A percentile compares a stretch with the other conserved stretches of the same genome.
Conservation (phyloP, 306 rosid species). For the Betula pendula region DNA sequence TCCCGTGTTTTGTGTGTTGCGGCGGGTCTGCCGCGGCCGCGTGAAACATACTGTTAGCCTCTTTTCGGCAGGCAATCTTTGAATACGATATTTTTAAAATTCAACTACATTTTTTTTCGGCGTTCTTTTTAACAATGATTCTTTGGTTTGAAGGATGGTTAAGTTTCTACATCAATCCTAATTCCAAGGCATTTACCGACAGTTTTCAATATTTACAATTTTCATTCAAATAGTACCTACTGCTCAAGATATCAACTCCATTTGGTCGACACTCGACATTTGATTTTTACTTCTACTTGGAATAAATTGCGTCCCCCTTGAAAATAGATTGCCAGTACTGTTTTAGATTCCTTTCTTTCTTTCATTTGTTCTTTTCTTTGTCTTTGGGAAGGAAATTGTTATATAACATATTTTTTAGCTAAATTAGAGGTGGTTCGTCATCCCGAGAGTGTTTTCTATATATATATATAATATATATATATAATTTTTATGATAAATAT, state of each 20-base stretch:
- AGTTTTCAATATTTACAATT: not conserved
- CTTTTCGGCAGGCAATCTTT: no score
- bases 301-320: not conserved
- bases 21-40: constrained; percentile 8
- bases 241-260: not conserved
- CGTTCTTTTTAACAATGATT: constrained; percentile 5
- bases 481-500: no score
- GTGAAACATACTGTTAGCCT: not conserved
- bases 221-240: no score
- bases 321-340: not conserved
- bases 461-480: no score
- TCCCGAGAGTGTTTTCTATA: no score
- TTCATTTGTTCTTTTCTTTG: no score
- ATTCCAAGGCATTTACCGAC: not conserved
- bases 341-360: not conserved
- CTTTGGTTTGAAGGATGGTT: not conserved
- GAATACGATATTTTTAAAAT: not conserved
- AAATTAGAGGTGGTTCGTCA: no score
- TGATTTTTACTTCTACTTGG: not conserved
- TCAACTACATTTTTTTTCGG: not conserved
- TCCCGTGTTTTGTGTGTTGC: not conserved
- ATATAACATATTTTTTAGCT: no score
- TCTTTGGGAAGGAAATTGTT: no score
- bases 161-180: not conserved
- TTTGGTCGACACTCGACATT: constrained; percentile 3